Conservation (phyloP, 2,329 filamentous ascomycete genomes). For the Mycosphaerella arachidis region DNA sequence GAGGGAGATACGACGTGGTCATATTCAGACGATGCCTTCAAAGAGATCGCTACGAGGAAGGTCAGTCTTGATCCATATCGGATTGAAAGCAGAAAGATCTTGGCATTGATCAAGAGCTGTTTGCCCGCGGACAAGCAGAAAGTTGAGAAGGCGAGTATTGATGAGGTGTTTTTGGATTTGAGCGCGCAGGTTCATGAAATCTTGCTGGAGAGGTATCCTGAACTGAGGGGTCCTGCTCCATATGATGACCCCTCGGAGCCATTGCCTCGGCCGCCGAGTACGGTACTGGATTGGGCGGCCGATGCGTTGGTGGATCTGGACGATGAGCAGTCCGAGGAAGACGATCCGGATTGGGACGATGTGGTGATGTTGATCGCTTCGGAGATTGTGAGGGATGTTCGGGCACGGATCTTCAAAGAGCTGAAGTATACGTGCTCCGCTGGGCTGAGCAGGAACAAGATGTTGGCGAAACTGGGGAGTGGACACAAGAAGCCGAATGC, state of each 20-base stretch:
- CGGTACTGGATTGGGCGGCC: constrained; percentile 74
- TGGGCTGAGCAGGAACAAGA: constrained; percentile 86
- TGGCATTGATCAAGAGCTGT: constrained; percentile 70
- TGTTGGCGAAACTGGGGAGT: constrained; percentile 89
- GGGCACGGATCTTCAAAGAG: constrained; percentile 61
- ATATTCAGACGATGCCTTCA: constrained; percentile 75
- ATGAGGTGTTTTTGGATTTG: constrained; percentile 92
- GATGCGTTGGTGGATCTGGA: constrained; percentile 53
- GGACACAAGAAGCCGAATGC: constrained; percentile 89
- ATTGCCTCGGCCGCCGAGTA: constrained; percentile 67
- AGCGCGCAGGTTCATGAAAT: constrained; percentile 76
- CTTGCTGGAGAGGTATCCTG: constrained; percentile 70
- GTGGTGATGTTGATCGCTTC: constrained; percentile 80
- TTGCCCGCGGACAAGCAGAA: constrained; percentile 62
- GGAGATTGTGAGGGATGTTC: constrained; percentile 76
- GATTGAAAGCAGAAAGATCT: constrained; percentile 74
- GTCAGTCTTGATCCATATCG: constrained; percentile 92
- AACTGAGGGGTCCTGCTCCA: constrained; percentile 62
- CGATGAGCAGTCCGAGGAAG: constrained; percentile 64
- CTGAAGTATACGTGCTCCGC: constrained; percentile 89
- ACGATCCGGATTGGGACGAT: constrained; percentile 95
- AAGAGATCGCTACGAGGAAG: constrained; percentile 81
- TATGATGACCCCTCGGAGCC: constrained; percentile 66
- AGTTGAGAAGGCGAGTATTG: constrained; percentile 90
- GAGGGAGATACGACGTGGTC: constrained; percentile 90